phyloP scores from a whole-genome alignment of 208 protist genomes.

The Tritrichomonas foetus region DNA sequence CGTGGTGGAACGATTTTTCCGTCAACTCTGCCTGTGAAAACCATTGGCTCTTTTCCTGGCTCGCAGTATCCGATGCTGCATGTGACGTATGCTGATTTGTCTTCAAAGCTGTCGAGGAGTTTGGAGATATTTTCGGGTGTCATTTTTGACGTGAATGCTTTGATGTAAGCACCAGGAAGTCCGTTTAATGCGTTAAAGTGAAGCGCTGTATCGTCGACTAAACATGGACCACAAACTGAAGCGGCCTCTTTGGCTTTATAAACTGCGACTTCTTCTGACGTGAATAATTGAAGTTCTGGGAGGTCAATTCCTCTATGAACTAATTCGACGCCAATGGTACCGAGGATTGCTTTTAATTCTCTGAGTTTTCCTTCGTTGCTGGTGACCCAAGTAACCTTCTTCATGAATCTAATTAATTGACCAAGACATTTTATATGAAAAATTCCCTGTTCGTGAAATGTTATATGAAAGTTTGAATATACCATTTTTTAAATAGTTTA shows the following conservation, averaged over 20 bases:
- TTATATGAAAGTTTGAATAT: too few species aligned
- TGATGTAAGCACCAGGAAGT: neutral
- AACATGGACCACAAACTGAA: neutral
- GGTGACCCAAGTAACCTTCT: neutral
- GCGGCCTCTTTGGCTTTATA: constrained; percentile 1
- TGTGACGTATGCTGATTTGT: neutral
- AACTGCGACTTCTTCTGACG: constrained; percentile 14
- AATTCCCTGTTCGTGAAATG: too few species aligned
- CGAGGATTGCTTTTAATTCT: neutral
- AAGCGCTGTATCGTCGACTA: constrained; percentile 26
- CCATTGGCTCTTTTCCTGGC: neutral
- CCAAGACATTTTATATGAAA: too few species aligned
- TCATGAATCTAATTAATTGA: neutral
- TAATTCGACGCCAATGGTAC: neutral
- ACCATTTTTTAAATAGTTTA: too few species aligned
- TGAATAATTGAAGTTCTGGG: neutral
- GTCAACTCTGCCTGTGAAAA: constrained; percentile 2
- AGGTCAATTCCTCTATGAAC: neutral
- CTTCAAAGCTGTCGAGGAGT: neutral
- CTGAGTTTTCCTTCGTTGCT: neutral
- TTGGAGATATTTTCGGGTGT: neutral
- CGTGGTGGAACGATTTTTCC: neutral
- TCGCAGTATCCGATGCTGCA: constrained; percentile 21
- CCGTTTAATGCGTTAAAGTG: neutral
- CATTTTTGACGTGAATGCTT: neutral